phyloP scores from a whole-genome alignment of 768 basidiomycete genomes.

The Coprinellus micaceus region DNA sequence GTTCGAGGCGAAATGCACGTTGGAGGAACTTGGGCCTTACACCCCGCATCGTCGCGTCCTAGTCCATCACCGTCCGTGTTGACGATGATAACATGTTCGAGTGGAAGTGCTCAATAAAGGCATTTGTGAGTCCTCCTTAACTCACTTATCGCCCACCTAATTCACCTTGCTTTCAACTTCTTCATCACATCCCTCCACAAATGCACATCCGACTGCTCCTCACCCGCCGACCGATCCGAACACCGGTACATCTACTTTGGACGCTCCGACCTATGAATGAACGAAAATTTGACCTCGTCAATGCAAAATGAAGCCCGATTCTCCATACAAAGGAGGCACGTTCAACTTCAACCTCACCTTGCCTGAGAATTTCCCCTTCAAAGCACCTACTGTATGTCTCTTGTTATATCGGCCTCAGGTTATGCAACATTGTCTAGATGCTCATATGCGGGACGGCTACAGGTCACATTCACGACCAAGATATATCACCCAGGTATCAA shows the following conservation, averaged over 20 bases:
- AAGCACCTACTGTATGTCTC: slow-evolving; percentile 67
- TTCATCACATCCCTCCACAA: neutral
- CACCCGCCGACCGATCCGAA: neutral
- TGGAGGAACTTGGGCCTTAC: slow-evolving; percentile 7
- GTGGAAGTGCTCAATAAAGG: slow-evolving; percentile 78
- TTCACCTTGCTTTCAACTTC: neutral
- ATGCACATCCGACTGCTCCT: too few relatives aligned
- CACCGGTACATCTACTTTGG: too few relatives aligned
- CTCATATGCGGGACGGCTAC: slow-evolving; percentile 7
- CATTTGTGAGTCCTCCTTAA: slow-evolving; percentile 47
- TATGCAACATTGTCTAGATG: neutral
- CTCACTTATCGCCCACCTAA: slow-evolving; percentile 2
- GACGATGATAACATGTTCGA: slow-evolving; percentile 70
- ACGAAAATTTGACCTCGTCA: neutral
- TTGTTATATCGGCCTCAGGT: neutral
- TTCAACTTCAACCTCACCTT: slow-evolving; percentile 72
- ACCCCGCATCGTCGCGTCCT: neutral
- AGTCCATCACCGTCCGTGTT: slow-evolving; percentile 64
- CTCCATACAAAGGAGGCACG: slow-evolving; percentile 80
- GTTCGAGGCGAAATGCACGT: slow-evolving; percentile 9
- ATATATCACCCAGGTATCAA: slow-evolving; percentile 91
- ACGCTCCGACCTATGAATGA: too few relatives aligned
- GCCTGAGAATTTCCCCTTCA: slow-evolving; percentile 85
- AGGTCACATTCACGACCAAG: slow-evolving; percentile 84
- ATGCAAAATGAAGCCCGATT: slow-evolving; percentile 49